A percentile compares a stretch with the other conserved stretches of the same genome.
phyloP scores from a whole-genome alignment of 208 protist species.

The Leishmania tarentolae region DNA sequence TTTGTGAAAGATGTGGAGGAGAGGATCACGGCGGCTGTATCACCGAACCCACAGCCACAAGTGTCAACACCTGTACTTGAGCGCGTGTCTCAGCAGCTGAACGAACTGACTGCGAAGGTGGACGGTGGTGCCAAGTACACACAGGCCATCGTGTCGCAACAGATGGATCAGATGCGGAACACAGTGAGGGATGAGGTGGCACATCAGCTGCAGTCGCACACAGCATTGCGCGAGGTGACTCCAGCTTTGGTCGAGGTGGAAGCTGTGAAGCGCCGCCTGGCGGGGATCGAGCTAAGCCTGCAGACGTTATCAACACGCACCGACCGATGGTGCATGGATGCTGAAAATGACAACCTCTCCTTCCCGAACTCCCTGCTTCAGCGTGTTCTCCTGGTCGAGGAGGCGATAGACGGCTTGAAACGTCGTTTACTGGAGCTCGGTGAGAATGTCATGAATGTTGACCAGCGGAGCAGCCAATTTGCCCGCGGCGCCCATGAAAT shows the following conservation, averaged over 20 bases:
- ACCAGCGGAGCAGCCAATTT: slow-evolving; percentile 23
- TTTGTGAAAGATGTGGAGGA: slow-evolving; percentile 14
- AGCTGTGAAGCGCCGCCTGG: slow-evolving; percentile 50
- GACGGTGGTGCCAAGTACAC: slow-evolving; percentile 31
- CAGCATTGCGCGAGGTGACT: slow-evolving; percentile 29
- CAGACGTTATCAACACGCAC: slow-evolving; percentile 9
- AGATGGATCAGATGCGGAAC: slow-evolving; percentile 29
- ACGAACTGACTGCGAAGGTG: slow-evolving; percentile 32
- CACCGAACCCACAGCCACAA: neutral
- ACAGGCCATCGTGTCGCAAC: slow-evolving; percentile 24
- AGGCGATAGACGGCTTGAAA: slow-evolving; percentile 24
- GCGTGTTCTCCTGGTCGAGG: slow-evolving; percentile 18
- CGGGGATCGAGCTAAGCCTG: slow-evolving; percentile 35
- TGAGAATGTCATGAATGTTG: slow-evolving; percentile 16
- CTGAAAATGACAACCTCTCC: neutral
- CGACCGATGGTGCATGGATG: slow-evolving; percentile 4
- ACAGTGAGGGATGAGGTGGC: slow-evolving; percentile 26
- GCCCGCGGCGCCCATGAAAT: slow-evolving; percentile 13
- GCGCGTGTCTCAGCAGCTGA: slow-evolving; percentile 31
- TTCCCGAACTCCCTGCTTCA: neutral
- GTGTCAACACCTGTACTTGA: slow-evolving; percentile 7
- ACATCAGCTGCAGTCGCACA: slow-evolving; percentile 20
- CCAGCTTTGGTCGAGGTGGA: slow-evolving; percentile 52
- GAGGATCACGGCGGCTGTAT: slow-evolving; percentile 16
- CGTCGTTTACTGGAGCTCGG: slow-evolving; percentile 32